Percentiles rank a stretch among this genome's conserved stretches.
These are phyloP conservation scores for Apocynum venetum DNA, from an alignment of 257 asterid species.

Conservation along the genomic window DNA sequence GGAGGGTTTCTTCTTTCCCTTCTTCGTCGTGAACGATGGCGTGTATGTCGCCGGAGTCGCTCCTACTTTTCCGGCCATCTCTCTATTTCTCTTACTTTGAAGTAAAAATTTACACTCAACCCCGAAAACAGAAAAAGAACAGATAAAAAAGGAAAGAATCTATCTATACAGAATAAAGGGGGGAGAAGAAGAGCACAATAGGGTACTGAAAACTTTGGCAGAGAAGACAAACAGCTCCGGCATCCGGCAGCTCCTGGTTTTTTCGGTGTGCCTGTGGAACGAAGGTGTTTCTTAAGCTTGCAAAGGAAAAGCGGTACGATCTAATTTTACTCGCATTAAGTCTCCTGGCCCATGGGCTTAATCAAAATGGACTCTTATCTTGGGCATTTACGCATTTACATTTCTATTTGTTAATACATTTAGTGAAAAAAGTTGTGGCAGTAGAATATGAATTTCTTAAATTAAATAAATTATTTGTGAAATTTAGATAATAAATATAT, in stretches of 20 bases:
- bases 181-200: background rate
- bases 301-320: background rate
- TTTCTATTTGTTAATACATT: no score
- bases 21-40: conserved; percentile 46
- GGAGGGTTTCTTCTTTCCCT: conserved; percentile 41
- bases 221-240: background rate
- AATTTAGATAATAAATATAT: no score
- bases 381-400: background rate
- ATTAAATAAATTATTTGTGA: no score
- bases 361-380: background rate
- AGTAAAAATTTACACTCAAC: background rate
- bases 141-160: background rate
- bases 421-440: no score
- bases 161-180: no score
- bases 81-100: background rate
- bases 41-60: conserved; percentile 63
- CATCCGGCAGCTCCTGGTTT: background rate
- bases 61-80: conserved; percentile 56
- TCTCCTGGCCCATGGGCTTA: background rate
- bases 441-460: no score
- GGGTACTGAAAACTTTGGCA: background rate
- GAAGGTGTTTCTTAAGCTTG: background rate
- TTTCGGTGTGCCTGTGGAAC: background rate
- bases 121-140: background rate
- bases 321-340: background rate